A percentile compares a stretch with the other conserved stretches of the same genome.
phyloP scores from a whole-genome alignment of 306 rosid genomes.

The Purshia tridentata region DNA sequence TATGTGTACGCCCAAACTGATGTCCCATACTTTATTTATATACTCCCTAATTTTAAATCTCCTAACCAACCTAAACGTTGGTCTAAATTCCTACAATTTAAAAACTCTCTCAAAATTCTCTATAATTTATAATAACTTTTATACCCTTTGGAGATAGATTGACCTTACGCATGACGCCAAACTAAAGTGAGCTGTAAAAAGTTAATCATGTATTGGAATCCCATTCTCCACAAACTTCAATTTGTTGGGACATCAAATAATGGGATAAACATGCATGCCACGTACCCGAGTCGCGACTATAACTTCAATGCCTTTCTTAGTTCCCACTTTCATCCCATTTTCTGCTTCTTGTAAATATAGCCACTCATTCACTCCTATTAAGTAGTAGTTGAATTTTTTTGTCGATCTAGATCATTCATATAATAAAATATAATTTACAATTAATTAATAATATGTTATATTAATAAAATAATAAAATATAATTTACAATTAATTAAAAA shows the following conservation, averaged over 20 bases:
- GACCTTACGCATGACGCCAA: conserved; percentile 30
- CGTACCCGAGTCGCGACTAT: conserved; percentile 39
- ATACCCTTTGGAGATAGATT: too few relatives aligned
- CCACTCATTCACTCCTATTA: background rate
- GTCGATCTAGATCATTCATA: too few relatives aligned
- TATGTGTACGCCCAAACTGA: conserved; percentile 28
- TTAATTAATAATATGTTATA: too few relatives aligned
- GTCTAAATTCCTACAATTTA: too few relatives aligned
- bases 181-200: conserved; percentile 29
- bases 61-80: too few relatives aligned
- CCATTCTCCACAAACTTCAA: conserved; percentile 54
- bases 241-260: conserved; percentile 32
- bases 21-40: background rate
- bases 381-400: background rate
- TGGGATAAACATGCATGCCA: conserved; percentile 46
- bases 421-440: too few relatives aligned
- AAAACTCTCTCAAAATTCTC: too few relatives aligned
- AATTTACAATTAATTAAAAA: too few relatives aligned
- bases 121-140: too few relatives aligned
- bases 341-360: conserved; percentile 3
- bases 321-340: conserved; percentile 1
- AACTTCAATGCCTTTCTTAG: conserved; percentile 38
- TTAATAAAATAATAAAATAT: too few relatives aligned
- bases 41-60: too few relatives aligned
- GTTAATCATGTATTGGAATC: conserved; percentile 45